Conservation (phyloP, 768 basidiomycete genomes). For the Ramaria sp. region DNA sequence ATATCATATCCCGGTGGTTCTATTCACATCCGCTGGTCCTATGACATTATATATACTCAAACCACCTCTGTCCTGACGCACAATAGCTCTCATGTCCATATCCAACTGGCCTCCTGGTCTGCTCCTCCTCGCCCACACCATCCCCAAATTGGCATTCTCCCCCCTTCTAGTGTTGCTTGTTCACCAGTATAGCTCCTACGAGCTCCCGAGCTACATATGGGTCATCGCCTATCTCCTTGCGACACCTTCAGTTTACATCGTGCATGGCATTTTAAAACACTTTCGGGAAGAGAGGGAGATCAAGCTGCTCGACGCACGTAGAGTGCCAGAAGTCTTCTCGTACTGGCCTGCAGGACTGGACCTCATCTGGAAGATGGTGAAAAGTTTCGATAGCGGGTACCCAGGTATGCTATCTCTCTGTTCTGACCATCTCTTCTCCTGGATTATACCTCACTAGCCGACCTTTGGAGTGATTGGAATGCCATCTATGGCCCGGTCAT, state of each 20-base stretch:
- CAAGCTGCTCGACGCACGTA: constrained; percentile 18
- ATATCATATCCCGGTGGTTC: too few relatives aligned
- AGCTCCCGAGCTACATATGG: not conserved
- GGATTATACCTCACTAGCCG: constrained; percentile 10
- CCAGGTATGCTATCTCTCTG: constrained; percentile 16
- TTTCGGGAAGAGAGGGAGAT: constrained; percentile 11
- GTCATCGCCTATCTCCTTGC: not conserved
- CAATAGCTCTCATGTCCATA: not conserved
- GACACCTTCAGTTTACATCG: not conserved
- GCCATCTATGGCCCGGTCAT: constrained; percentile 22
- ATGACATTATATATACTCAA: too few relatives aligned
- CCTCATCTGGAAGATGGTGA: constrained; percentile 17
- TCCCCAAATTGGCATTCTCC: not conserved
- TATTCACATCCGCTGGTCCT: too few relatives aligned
- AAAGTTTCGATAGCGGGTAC: constrained; percentile 19
- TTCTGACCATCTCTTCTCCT: not conserved
- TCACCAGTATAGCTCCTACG: not conserved
- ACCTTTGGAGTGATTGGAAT: constrained; percentile 20
- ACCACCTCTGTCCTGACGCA: too few relatives aligned
- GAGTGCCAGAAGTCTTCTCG: constrained; percentile 24
- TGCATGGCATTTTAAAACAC: not conserved
- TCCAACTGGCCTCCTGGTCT: not conserved
- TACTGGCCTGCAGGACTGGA: constrained; percentile 28
- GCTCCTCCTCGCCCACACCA: not conserved
- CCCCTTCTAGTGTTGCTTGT: not conserved